phyloP scores from a whole-genome alignment of 345 rosid genomes.

The Brassica napus region Da-Ae NC_063442.1:9711001-9711500 shows the following conservation, averaged over 20 bases:
- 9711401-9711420: conserved; percentile 98
- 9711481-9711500: conserved; percentile 93
- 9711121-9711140: conserved; percentile 96
- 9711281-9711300: conserved; percentile 7
- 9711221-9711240: neutral
- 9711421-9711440: conserved; percentile 96
- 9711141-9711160: conserved; percentile 98
- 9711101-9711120: conserved; percentile 98
- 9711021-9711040: conserved; percentile 80
- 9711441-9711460: conserved; percentile 86
- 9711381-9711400: conserved; percentile 81
- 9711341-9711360: conserved; percentile 97
- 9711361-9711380: conserved; percentile 77
- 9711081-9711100: conserved; percentile 97
- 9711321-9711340: conserved; percentile 88
- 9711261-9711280: neutral
- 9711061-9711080: conserved; percentile 99
- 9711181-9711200: neutral
- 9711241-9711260: neutral
- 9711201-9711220: conserved; percentile 17
- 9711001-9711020: conserved; percentile 99
- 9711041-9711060: conserved; percentile 86
- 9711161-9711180: neutral
- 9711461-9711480: conserved; percentile 98
- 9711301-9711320: conserved; percentile 88